Base-by-base conservation (phyloP, 1,139 yeast species). In the Pichia sp. region DNA sequence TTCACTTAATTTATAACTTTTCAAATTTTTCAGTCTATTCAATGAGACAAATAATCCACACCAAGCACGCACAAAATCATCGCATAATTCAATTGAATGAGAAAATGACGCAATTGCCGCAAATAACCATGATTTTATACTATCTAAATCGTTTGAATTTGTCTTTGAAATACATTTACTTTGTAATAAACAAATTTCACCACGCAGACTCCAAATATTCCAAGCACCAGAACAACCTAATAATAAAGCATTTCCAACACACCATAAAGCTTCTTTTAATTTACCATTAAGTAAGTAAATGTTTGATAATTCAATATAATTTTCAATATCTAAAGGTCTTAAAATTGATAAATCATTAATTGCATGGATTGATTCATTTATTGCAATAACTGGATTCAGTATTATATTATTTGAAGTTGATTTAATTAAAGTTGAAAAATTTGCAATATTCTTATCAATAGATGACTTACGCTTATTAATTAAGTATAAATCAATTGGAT, bases 291-390 rank as follows among this genome's bases (percentile, higher is more conserved):
- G 60, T 32, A 64, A 63, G 59, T 90, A 90, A 26, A 74, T 70
- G 35, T 78, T 76, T 6, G 80, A 84, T 48, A 87, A 68, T 63
- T 86, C 95, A 39, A 79, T 72, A 95, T 95, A 87, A 1, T 86
- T 68, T 52, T 82, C 78, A 6, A 76, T 67, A 62, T 92, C 97
- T 29, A 80, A 63, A 1, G 97, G 96, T 54, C 74, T 77, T 43
- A 70, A 60, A 41, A 76, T 75, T 43, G 81, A 62, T 55, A 73
- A 75, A 47, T 64, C 67, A 32, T 66, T 62, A 51, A 85, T 68
- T 50, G 71, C 74, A 39, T 66, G 64, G 38, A 80, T 71, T 57
- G 50, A 42, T 30, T 46, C 49, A 29, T 42, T 42, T 7, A 38
- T 28, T 9, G 41, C 34, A 4, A 43, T 7, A 28, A 26, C 11